Base-by-base conservation (phyloP, 768 basidiomycete species). In the Tephrocybe sp. region DNA sequence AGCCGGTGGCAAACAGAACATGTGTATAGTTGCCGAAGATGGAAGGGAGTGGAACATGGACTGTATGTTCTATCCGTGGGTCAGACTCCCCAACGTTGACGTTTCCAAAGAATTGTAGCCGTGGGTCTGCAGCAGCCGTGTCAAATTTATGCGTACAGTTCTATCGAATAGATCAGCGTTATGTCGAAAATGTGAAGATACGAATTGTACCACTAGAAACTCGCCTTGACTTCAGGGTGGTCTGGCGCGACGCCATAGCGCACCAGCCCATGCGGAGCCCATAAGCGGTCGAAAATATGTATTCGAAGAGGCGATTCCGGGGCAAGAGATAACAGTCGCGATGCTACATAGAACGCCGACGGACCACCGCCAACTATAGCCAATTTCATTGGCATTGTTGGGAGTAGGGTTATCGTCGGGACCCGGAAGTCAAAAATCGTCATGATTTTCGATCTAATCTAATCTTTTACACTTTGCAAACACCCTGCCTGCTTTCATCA, bases 101-200 rank as follows among this genome's bases (percentile, higher is more conserved):
- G 62, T 98, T 97, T 32, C 95, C 97, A 67, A 96, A 96, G 71
- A 92, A 98, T 16, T 78, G 74, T 59, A 98, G 84, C 2, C 95
- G 82, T 0, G 82, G 72, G 62, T 98, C 94, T n/a, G 67, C 55
- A 0, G 92, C 90, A 1, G 85, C 78, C 22, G 76, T 72, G 62
- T 96, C 92, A 59, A 99, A 98, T 73, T 96, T 98, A 70, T 96
- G 83, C 19, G 88, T 92, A 70, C 94, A 97, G 68, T 98, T 98
- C 95, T 98, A 40, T 36, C 17, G 8, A n/a, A 17, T 9, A 13
- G 2, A 50, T 33, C 38, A 39, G 31, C 33, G 43, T 9, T 19
- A n/a, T 11, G 10, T 26, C 36, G 23, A 39, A 38, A 34, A 47
- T n/a, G 54, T 38, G 47, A 36, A 45, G 42, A 48, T 16, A 48